Conservation (phyloP, 768 basidiomycete species). For the Lanmaoa rubissima region DNA sequence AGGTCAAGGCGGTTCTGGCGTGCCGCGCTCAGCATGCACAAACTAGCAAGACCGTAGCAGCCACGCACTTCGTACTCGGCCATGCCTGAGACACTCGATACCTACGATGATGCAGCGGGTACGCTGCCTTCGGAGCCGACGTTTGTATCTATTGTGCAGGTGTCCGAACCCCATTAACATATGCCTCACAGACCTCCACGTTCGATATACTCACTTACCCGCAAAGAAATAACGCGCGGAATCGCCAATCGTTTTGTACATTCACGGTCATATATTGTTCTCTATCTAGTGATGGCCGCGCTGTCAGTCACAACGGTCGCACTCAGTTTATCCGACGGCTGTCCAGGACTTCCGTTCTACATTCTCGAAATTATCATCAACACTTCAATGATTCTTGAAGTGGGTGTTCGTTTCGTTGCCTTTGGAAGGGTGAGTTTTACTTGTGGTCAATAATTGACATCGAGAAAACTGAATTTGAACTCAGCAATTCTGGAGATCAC, state of each 20-base stretch:
- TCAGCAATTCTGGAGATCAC: constrained; percentile 97
- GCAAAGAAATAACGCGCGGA: constrained; percentile 78
- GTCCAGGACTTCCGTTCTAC: constrained; percentile 87
- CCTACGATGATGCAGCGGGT: constrained; percentile 36
- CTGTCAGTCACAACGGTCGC: constrained; percentile 84
- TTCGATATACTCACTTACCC: constrained; percentile 83
- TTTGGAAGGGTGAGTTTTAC: constrained; percentile 75
- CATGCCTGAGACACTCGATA: constrained; percentile 37
- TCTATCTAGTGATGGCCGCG: constrained; percentile 87
- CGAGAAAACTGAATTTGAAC: constrained; percentile 1
- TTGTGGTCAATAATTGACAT: not conserved
- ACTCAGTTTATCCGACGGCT: constrained; percentile 78
- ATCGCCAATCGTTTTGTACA: constrained; percentile 90
- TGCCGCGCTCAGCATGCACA: constrained; percentile 7
- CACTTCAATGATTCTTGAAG: constrained; percentile 90
- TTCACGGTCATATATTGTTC: constrained; percentile 80
- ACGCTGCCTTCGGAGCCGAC: constrained; percentile 25
- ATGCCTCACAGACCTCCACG: constrained; percentile 56
- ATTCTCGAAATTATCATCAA: constrained; percentile 88
- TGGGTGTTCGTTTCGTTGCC: constrained; percentile 86
- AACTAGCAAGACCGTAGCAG: not conserved
- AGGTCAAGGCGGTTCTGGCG: not conserved
- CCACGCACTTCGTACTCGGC: constrained; percentile 10
- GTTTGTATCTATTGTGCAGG: constrained; percentile 26
- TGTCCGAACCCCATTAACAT: constrained; percentile 11